Evolutionary conservation across 148 eudicot genomes (phyloP), one percentile per base, ranked within the genome.

Genomic region (Nepenthes gracilis): DNA sequence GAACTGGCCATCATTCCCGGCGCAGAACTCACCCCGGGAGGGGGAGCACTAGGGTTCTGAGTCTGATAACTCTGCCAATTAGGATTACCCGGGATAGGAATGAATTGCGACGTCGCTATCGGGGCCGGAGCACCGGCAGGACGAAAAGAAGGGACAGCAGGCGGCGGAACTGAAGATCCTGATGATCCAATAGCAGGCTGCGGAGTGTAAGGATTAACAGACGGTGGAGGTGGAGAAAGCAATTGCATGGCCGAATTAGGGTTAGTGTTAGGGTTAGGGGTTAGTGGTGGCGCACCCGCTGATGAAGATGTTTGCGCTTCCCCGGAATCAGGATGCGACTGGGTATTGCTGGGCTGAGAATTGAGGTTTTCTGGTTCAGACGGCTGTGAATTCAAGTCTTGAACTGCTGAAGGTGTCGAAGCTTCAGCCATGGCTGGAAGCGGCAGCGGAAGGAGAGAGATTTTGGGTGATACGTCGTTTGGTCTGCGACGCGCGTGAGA

Each of bases 71-170:
- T 63, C 40, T 65, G 83, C 56, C 67, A 60, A 52, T 63, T 77
- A 43, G 81, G 70, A 63, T 73, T 72, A 6, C 69, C 72, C 35
- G 75, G 79, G 9, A 78, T 51, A 9, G 85, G 85, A 4, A 78
- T 68, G 51, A 82, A 82, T 54, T 68, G 86, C 48, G 80, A 77
- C 32, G 70, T 61, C 23, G 83, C 65, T 13, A 70, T 54, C 35
- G 80, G 78, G 2, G 67, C 69, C 32, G 81, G 80, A 23, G 75
- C 77, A 5, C 77, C 69, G 54, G 80, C 77, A 6, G 86, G 95
- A 2, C 90, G 83, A 66, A 80, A 75, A 2, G 82, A 80, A 32
- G 96, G 84, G 1, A 68, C 54, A n/a, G 77, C n/a, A 9, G 43
- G 80, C 23, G 12, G 53, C 33, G 65, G 38, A 60, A 1, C 7